A percentile compares a stretch with the other conserved stretches of the same genome.
phyloP scores from a whole-genome alignment of 225 moss, liverwort and hornwort species.

The Antitrichia curtipendula region DNA sequence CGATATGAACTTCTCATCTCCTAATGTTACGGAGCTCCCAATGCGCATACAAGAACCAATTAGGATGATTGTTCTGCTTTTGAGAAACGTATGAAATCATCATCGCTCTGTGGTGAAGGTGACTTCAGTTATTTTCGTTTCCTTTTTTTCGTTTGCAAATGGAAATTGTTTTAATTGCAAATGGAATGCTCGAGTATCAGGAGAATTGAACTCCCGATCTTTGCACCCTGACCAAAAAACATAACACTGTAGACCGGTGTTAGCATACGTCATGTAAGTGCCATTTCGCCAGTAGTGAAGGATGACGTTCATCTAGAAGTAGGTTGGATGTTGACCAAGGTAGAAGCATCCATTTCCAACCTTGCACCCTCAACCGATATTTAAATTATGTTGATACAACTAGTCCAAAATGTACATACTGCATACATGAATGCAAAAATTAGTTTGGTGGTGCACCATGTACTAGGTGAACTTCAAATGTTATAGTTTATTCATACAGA shows the following conservation, averaged over 20 bases:
- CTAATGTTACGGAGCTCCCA: neutral
- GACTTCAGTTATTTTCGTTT: neutral
- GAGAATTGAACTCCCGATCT: neutral
- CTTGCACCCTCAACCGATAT: neutral
- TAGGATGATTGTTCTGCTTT: neutral
- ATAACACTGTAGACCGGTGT: too few species aligned
- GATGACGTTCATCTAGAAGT: too few species aligned
- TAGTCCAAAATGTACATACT: neutral
- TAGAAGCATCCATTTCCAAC: neutral
- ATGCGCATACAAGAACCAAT: neutral
- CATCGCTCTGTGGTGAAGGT: neutral
- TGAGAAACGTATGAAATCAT: neutral
- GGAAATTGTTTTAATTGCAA: neutral
- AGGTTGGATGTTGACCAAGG: neutral
- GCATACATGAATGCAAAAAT: neutral
- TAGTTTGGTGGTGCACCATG: neutral
- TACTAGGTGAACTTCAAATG: neutral
- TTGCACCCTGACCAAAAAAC: neutral
- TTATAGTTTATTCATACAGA: neutral
- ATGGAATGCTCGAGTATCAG: neutral
- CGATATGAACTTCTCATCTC: neutral
- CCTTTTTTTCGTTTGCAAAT: neutral
- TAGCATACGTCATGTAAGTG: too few species aligned
- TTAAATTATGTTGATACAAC: neutral
- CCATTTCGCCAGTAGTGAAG: neutral